Evolutionary conservation across 768 basidiomycete genomes (phyloP), one percentile per base, ranked within the genome.

Genomic region (Phaeotremella skinneri): DNA sequence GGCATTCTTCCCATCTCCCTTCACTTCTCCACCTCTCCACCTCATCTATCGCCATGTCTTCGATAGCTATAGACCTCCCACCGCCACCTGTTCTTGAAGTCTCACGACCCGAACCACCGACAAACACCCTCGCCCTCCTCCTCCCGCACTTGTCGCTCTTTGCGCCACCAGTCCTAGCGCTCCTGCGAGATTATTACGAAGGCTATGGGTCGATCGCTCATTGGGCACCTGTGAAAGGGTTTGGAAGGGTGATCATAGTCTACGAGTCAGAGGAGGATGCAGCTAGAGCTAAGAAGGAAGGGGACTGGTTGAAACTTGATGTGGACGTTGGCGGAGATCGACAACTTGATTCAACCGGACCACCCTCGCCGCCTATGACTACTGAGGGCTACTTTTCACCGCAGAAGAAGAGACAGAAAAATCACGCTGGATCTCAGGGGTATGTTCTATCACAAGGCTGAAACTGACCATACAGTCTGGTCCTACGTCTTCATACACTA

Each of bases 111-210:
- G 47, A 63, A 23, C 62, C 61, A 25, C 58, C 54, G 16, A 94
- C 92, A 30, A 98, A 98, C 77, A 89, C 92, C 0, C 80, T 97
- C 29, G 82, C 91, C 39, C 82, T 98, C 49, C 85, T 92, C 1
- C 81, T 84, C 1, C 78, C 98, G 0, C 90, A 91, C 2, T 82
- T 80, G 31, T 79, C 82, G 0, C 90, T 92, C 76, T 94, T 97
- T 79, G 81, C 86, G 32, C 85, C 87, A 4, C 67, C 81, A 0
- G 82, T 88, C 59, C 81, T 91, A 23, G 77, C 82, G 11, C 82
- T 87, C 17, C 80, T 97, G 23, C 82, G 79, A 41, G 78, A 81
- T 21, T 87, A 93, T 72, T 97, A 98, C 72, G 80, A 79, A 2
- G 70, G 81, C 2, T 92, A 87, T 66, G 94, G 96, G 17, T 79